Conservation (phyloP, 176 grass and related monocot species). For the Cenchrus purpureus region DNA sequence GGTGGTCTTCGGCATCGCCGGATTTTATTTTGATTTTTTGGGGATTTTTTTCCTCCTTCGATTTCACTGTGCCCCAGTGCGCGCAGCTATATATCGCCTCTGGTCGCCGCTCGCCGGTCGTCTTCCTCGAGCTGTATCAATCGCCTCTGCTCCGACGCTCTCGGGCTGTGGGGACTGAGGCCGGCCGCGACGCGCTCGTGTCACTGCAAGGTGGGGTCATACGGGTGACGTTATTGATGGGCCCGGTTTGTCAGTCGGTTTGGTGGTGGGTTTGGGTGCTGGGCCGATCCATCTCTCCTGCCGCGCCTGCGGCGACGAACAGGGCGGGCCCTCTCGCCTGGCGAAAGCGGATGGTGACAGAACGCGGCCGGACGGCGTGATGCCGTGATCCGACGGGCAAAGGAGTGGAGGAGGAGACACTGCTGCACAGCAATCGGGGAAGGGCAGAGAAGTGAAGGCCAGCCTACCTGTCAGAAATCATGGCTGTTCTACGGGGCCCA, state of each 20-base stretch:
- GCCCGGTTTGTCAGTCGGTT: neutral
- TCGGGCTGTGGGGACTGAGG: neutral
- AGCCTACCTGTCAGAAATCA: neutral
- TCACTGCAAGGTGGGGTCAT: neutral
- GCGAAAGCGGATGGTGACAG: neutral
- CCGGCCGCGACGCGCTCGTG: neutral
- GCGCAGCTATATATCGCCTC: slow-evolving; percentile 14
- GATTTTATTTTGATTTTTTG: neutral
- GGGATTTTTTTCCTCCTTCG: slow-evolving; percentile 12
- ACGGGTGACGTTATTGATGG: fast-evolving
- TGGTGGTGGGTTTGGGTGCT: no score
- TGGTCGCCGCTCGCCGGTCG: slow-evolving; percentile 29
- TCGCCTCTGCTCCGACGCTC: neutral
- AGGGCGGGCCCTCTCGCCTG: neutral
- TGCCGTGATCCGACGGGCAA: neutral
- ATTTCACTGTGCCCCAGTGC: slow-evolving; percentile 16
- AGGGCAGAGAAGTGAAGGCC: neutral
- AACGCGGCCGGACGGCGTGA: neutral
- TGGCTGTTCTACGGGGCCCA: no score
- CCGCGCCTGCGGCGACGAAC: neutral
- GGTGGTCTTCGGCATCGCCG: slow-evolving; percentile 64
- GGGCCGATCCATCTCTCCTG: neutral
- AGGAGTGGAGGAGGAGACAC: no score
- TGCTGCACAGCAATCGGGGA: no score
- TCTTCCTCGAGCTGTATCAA: slow-evolving; percentile 28